phyloP scores from a whole-genome alignment of 1,139 yeast species.

The Blastobotrys arbuscula region DNA sequence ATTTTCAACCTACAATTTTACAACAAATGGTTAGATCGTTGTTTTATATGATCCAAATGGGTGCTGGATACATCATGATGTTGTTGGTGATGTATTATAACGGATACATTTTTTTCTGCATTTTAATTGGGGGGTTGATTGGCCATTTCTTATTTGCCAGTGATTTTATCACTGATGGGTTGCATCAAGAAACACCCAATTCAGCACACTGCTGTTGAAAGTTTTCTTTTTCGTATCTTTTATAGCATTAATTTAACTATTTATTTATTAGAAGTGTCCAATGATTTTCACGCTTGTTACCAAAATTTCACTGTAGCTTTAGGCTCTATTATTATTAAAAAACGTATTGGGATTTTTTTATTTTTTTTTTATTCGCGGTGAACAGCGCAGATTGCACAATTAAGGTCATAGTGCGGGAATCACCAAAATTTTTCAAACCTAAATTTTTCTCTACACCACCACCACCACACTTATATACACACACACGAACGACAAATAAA shows the following conservation, averaged over 20 bases:
- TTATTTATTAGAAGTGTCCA: not conserved
- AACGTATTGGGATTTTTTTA: too few relatives aligned
- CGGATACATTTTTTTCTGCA: conserved; percentile 59
- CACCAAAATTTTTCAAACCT: too few relatives aligned
- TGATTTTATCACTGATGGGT: conserved; percentile 13
- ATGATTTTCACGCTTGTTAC: not conserved
- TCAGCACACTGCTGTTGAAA: not conserved
- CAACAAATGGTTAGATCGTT: conserved; percentile 48
- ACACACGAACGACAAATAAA: too few relatives aligned
- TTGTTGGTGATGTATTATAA: conserved; percentile 69
- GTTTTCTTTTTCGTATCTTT: not conserved
- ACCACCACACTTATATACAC: too few relatives aligned
- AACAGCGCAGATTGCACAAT: too few relatives aligned
- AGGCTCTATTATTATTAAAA: too few relatives aligned
- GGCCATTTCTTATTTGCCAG: conserved; percentile 41
- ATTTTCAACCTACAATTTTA: conserved; percentile 35
- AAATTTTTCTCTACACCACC: too few relatives aligned
- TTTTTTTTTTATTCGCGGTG: too few relatives aligned
- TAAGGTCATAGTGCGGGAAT: too few relatives aligned
- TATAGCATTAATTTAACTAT: not conserved
- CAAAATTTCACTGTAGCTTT: too few relatives aligned
- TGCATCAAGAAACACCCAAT: conserved; percentile 2
- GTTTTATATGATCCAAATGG: conserved; percentile 55
- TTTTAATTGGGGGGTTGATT: conserved; percentile 56
- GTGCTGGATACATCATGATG: conserved; percentile 59